Evolutionary conservation across 371 early-diverging fungal species (phyloP), one percentile per base, ranked within the genome.

Genomic region (Apophysomyces elegans): DNA sequence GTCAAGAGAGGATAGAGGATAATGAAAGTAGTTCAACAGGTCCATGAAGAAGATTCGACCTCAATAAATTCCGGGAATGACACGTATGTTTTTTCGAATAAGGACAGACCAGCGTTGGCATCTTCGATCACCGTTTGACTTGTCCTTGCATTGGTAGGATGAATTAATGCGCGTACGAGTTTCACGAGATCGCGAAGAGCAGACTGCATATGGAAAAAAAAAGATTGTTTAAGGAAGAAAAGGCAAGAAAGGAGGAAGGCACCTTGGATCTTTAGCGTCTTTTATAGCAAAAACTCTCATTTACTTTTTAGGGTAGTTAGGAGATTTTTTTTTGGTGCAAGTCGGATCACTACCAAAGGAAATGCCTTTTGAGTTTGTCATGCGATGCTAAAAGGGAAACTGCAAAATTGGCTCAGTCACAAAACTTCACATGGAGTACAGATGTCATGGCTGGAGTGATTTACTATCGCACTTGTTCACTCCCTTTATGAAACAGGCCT

Each of bases 51-150:
- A 21, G 54, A 21, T 21, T 50, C 44, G 14, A 61, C 56, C n/a
- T 66, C 67, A 56, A 37, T 44, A n/a, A 61, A 58, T 44, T 69
- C 69, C 26, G 69, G 69, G 56, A 69, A 69, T 6, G 69, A 69
- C 16, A 69, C 69, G 50, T 69, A 69, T 36, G 69, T 69, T 39
- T 69, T 69, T 59, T 69, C 69, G 46, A 69, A 69, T 5, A 63
- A 41, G 37, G 68, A 44, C 12, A 63, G 68, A 18, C 38, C 63
- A 14, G 68, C 63, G 54, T 63, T 68, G 58, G 67, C 57, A 21
- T 36, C 45, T 37, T 58, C 59, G 21, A 57, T 44, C 12, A 64
- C 35, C 26, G 16, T 43, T 58, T 64, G 58, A 43, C 26, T 18
- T 5, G 38, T 37, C 18, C 41, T 59, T 41, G 38, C 58, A 64